Base-by-base conservation (phyloP, 78 protist genomes). In the Polysphondylium violaceum region DNA sequence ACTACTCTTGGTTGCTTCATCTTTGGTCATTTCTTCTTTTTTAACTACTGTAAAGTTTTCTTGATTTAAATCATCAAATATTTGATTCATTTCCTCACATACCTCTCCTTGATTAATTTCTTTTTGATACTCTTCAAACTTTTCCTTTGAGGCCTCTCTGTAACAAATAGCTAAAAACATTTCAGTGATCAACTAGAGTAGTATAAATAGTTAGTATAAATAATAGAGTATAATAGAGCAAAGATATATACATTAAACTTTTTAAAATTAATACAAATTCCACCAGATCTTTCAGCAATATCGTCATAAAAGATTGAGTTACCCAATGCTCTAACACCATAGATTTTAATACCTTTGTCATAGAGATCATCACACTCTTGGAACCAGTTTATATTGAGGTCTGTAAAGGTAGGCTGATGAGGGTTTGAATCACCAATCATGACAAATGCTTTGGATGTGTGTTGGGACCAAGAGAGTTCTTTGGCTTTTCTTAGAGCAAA, bases 101-200 rank as follows among this genome's bases (percentile, higher is more conserved):
- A n/a, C 27, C 8, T 55, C 81, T 59, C 83, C 83, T 38, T 31
- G 23, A 29, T 83, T 40, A 50, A 89, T 53, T 44, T 89, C 94
- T 4, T 43, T 29, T 79, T 76, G 63, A 35, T 59, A 89, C 19
- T 71, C 51, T 27, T 76, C 41, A 40, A 89, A 79, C 35, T 89
- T 79, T 36, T 89, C 72, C 7, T 19, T 51, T 40, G 77, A 71
- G 29, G 88, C 87, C 41, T 91, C 95, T 36, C 95, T 50, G 35
- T 77, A 91, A 47, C 95, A 91, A 51, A 91, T 75, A 5, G 95
- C 95, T 69, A 93, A 76, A 58, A 93, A 83, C 95, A 93, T 93
- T 31, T 93, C 93, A 16, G 95, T 93, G 44, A 93, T 85, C 29
- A 79, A 40, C n/a, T n/a, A n/a, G n/a, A n/a, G n/a, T n/a, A n/a